phyloP scores from a whole-genome alignment of 805 yeast genomes.

The Zygotorulaspora chibaensis region DNA sequence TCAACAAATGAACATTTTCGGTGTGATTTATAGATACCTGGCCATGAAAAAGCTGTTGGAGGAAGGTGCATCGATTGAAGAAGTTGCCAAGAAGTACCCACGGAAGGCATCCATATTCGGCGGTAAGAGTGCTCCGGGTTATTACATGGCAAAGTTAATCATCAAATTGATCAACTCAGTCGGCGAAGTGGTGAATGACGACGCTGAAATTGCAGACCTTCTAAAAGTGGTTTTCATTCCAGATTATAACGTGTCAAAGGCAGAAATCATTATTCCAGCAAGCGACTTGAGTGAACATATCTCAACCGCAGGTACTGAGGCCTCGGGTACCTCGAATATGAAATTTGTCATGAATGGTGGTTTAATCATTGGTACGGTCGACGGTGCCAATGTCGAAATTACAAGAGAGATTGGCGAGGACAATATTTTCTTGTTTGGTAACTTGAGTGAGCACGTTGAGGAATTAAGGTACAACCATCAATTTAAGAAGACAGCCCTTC shows the following conservation, averaged over 20 bases:
- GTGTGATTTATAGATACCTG: slow-evolving; percentile 79
- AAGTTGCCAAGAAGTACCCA: slow-evolving; percentile 54
- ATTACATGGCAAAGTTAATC: slow-evolving; percentile 88
- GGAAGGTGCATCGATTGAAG: slow-evolving; percentile 48
- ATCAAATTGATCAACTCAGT: slow-evolving; percentile 82
- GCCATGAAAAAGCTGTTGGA: slow-evolving; percentile 52
- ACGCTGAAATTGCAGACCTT: slow-evolving; percentile 65
- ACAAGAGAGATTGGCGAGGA: slow-evolving; percentile 93
- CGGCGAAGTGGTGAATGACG: slow-evolving; percentile 74
- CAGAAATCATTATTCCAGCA: slow-evolving; percentile 86
- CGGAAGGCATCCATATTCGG: slow-evolving; percentile 84
- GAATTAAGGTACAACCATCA: slow-evolving; percentile 73
- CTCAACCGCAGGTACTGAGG: slow-evolving; percentile 96
- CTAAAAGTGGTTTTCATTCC: slow-evolving; percentile 86
- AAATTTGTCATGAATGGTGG: slow-evolving; percentile 94
- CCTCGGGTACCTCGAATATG: slow-evolving; percentile 95
- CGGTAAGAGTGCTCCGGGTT: slow-evolving; percentile 98
- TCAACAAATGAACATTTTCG: slow-evolving; percentile 89
- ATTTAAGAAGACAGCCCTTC: slow-evolving; percentile 50
- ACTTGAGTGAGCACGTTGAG: slow-evolving; percentile 84
- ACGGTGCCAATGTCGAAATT: slow-evolving; percentile 94
- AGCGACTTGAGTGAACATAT: slow-evolving; percentile 90
- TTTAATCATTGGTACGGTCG: slow-evolving; percentile 89
- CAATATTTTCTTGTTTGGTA: slow-evolving; percentile 87
- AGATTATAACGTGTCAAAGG: slow-evolving; percentile 91